A percentile compares a stretch with the other conserved stretches of the same genome.
phyloP scores from a whole-genome alignment of 192 early-diverging fungal genomes.

The Coemansia sp. region DNA sequence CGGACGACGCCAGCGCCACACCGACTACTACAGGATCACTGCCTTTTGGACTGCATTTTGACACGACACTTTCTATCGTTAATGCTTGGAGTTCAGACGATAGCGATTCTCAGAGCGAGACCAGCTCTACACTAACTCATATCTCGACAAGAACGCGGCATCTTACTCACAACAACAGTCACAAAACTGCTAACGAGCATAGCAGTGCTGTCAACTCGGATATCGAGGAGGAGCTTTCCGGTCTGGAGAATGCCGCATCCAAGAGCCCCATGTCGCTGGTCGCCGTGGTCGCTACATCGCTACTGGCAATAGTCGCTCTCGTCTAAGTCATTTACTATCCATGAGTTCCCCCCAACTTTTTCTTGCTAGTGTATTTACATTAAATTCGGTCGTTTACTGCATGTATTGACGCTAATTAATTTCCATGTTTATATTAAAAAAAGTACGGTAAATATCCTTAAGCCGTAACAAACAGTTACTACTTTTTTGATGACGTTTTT shows the following conservation, averaged over 20 bases:
- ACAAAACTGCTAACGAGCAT: not conserved
- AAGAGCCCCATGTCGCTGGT: constrained; percentile 41
- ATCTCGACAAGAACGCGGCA: not conserved
- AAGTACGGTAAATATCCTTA: too few relatives aligned
- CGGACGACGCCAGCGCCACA: not conserved
- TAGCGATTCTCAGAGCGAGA: not conserved
- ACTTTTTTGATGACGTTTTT: not conserved
- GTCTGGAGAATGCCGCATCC: constrained; percentile 30
- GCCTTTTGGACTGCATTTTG: constrained; percentile 47
- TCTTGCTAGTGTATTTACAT: not conserved
- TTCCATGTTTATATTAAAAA: not conserved
- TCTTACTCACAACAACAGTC: not conserved
- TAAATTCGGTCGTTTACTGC: not conserved
- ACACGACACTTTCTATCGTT: not conserved
- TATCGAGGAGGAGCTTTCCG: constrained; percentile 33
- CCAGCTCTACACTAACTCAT: not conserved
- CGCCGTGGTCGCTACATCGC: constrained; percentile 15
- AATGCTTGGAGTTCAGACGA: not conserved
- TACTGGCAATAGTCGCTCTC: not conserved
- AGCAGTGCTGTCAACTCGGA: constrained; percentile 14
- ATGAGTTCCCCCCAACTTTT: not conserved
- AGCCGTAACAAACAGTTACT: constrained; percentile 2
- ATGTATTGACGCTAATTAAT: not conserved
- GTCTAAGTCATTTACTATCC: not conserved
- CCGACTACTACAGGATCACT: constrained; percentile 5